phyloP scores from a whole-genome alignment of 208 protist species.

The Acanthamoeba quina region DNA sequence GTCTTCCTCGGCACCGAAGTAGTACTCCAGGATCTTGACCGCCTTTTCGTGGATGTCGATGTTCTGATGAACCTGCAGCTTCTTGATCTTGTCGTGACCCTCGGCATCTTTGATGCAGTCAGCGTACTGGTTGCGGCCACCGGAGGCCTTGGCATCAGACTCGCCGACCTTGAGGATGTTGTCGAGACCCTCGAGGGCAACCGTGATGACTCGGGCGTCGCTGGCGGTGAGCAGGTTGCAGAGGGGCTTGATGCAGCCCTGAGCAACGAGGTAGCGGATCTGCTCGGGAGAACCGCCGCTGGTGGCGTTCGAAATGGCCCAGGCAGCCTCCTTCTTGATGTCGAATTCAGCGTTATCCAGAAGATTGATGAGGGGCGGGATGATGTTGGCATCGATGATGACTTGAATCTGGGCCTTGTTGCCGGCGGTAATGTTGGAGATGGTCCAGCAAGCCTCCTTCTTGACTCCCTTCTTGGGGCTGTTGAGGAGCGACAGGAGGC shows the following conservation, averaged over 20 bases:
- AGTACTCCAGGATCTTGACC: constrained; percentile 93
- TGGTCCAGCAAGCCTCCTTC: constrained; percentile 99
- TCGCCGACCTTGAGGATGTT: constrained; percentile 94
- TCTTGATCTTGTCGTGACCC: constrained; percentile 95
- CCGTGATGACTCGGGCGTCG: constrained; percentile 94
- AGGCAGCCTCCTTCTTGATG: constrained; percentile 98
- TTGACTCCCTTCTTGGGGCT: constrained; percentile 93
- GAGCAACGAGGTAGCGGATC: constrained; percentile 93
- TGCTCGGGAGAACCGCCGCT: constrained; percentile 94
- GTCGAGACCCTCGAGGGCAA: constrained; percentile 97
- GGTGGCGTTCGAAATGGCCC: constrained; percentile 97
- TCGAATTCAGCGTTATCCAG: constrained; percentile 94
- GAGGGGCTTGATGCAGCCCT: constrained; percentile 93
- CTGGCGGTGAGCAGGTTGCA: constrained; percentile 93
- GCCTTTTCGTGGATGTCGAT: constrained; percentile 96
- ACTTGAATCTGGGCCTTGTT: constrained; percentile 94
- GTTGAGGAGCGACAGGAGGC: constrained; percentile 91
- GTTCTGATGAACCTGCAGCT: constrained; percentile 95
- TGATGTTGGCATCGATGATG: constrained; percentile 92
- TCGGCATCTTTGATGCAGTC: constrained; percentile 94
- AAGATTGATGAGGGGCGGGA: constrained; percentile 94
- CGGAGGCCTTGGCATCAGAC: not conserved
- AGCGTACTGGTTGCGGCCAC: constrained; percentile 85
- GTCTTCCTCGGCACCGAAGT: constrained; percentile 72
- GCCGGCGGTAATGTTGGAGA: constrained; percentile 99